Evolutionary conservation across 73 alveolate genomes (phyloP).

Genomic region (Symbiodinium pilosum): DNA sequence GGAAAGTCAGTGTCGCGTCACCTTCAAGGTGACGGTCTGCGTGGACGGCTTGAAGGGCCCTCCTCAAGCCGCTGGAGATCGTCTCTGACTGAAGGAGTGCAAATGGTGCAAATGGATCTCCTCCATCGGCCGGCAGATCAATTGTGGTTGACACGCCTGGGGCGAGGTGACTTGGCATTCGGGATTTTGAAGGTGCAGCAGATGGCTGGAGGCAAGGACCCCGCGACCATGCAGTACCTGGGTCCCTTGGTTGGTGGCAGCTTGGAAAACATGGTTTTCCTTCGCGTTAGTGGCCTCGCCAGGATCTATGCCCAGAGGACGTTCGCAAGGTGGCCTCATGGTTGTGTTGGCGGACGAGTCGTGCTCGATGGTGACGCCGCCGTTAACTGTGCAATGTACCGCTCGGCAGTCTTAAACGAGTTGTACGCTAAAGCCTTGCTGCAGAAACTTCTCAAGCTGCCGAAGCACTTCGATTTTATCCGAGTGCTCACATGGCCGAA

Average conservation of each 20-base stretch:
- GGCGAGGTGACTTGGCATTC: not conserved
- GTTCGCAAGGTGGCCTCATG: conserved; percentile 17
- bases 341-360: not conserved
- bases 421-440: not conserved
- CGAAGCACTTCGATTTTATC: conserved; percentile 3
- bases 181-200: conserved; percentile 26
- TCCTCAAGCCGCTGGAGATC: no score
- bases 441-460: conserved; percentile 44
- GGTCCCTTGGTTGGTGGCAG: not conserved
- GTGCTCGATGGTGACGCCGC: not conserved
- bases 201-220: conserved; percentile 24
- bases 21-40: not conserved
- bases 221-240: not conserved
- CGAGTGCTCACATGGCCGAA: conserved; percentile 22
- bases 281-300: not conserved
- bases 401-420: not conserved
- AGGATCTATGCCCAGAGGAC: not conserved
- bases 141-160: conserved; percentile 38
- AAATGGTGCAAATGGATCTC: conserved; percentile 41
- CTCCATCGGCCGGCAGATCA: not conserved
- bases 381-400: not conserved
- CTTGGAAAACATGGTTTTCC: not conserved
- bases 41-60: conserved; percentile 17
- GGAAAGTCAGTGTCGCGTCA: not conserved
- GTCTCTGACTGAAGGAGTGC: conserved; percentile 9